Evolutionary conservation across 768 basidiomycete genomes (phyloP).

Genomic region (Trametes gibbosa): DNA sequence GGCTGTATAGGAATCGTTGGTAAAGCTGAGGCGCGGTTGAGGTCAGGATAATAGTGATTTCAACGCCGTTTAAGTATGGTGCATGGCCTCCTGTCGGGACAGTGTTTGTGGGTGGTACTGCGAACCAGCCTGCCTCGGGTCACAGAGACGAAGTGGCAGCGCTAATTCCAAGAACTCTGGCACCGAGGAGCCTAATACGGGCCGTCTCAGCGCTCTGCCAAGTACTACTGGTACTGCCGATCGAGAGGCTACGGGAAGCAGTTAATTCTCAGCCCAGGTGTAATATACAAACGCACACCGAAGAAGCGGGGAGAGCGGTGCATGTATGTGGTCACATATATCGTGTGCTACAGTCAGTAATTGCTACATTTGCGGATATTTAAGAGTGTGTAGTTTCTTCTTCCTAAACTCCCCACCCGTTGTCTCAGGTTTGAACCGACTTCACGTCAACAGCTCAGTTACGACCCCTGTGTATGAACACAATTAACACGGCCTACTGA

Average conservation of each 20-base stretch:
- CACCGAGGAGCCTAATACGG: not conserved
- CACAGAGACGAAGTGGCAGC: not conserved
- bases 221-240: not conserved
- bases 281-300: no score
- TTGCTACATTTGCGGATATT: not conserved
- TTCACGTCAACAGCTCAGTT: constrained; percentile 15
- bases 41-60: no score
- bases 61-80: not conserved
- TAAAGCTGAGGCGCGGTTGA: not conserved
- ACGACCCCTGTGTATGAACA: constrained; percentile 12
- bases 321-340: no score
- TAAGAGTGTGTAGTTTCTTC: constrained; percentile 1
- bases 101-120: no score
- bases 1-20: no score
- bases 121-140: not conserved
- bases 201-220: not conserved
- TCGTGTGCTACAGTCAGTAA: not conserved
- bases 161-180: not conserved
- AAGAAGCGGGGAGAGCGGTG: no score
- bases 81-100: not conserved
- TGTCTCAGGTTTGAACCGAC: no score
- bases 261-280: no score
- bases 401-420: no score
- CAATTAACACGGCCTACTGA: not conserved
- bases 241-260: no score